These are phyloP conservation scores for Choricystis sp. DNA, from an alignment of 139 green algal species.

Conservation along the genomic window DNA sequence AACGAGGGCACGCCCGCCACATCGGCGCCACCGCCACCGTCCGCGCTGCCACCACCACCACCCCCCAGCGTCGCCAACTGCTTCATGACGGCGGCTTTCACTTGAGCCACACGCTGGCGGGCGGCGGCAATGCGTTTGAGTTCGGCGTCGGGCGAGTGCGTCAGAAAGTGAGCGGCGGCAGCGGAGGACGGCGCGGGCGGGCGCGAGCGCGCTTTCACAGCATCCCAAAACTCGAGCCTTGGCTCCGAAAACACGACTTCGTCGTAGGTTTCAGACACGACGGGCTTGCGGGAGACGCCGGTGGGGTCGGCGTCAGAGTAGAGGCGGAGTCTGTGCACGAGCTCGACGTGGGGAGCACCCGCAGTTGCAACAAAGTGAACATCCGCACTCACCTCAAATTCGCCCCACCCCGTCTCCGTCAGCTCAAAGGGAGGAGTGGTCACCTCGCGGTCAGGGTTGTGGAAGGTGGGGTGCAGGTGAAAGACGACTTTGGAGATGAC, in stretches of 20 bases:
- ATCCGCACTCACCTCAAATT: conserved; percentile 80
- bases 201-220: conserved; percentile 12
- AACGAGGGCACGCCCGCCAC: background rate
- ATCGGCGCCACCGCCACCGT: background rate
- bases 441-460: conserved; percentile 44
- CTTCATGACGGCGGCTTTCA: background rate
- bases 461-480: conserved; percentile 77
- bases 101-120: background rate
- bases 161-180: background rate
- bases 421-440: conserved; percentile 26
- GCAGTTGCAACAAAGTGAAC: conserved; percentile 56
- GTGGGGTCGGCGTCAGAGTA: conserved; percentile 45
- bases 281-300: conserved; percentile 2
- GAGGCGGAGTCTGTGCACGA: conserved; percentile 69
- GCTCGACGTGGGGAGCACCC: conserved; percentile 39
- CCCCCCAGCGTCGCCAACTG: background rate
- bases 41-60: background rate
- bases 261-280: conserved; percentile 62
- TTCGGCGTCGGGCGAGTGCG: background rate
- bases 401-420: conserved; percentile 85
- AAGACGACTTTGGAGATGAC: conserved; percentile 73
- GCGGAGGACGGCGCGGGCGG: conserved; percentile 3
- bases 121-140: background rate
- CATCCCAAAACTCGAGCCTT: conserved; percentile 46
- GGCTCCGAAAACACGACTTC: conserved; percentile 85